Evolutionary conservation across 768 basidiomycete species (phyloP), one percentile per base, ranked within the genome.

Genomic region (Amanita pallidorosea): DNA sequence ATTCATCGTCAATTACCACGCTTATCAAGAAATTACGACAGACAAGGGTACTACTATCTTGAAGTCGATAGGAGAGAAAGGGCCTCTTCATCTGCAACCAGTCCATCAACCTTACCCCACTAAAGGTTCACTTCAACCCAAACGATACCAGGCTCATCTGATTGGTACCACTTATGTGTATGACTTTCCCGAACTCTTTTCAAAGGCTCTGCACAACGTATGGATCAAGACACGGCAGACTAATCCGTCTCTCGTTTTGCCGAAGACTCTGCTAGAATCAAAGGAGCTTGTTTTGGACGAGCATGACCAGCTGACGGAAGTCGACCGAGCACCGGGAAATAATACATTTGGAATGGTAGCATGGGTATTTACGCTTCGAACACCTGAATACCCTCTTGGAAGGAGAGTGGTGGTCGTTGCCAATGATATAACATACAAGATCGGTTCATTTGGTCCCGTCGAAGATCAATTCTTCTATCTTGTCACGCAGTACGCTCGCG

Each of bases 141-240:
- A 96, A 67, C 92, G 96, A 56, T 98, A 98, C 72, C 95, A 98
- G 64, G 96, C 96, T 20, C 96, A 99, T 67, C 80, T 97, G 53
- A 85, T 96, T 58, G 96, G 96, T 48, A 99, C 96, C 27, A 99
- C 96, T 46, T 99, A 98, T 65, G 94, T 88, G 29, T 98, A 98
- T 68, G 96, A 98, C 69, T 99, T 98, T 85, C 96, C 96, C 37
- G 96, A 96, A 60, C 81, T 99, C 56, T 99, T 98, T 76, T 85
- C 93, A 35, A 98, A 98, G 71, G 93, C 95, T 6, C 72, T 98
- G 53, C 88, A 92, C 61, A 91, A 93, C 60, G 76, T 92, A 55
- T 99, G 96, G 96, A 70, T 77, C 56, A 81, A 83, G 58, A 80
- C 80, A 40, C 79, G 85, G 36, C 66, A 70, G 36, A 68, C 66